Conservation (phyloP, 768 basidiomycete genomes). For the Scleroderma citrinum region DNA sequence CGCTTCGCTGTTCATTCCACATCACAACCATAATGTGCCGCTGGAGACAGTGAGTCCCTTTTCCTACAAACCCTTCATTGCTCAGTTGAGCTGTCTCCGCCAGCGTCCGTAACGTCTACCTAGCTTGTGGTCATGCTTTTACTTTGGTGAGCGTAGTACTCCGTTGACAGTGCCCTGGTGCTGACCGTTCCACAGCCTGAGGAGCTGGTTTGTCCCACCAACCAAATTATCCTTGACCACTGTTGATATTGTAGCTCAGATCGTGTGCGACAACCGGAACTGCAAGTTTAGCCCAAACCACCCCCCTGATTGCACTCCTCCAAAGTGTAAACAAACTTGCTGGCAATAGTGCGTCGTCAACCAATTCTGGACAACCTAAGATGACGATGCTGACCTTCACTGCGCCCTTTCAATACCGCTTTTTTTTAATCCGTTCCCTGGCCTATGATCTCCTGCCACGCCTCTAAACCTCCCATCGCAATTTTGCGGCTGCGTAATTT, state of each 20-base stretch:
- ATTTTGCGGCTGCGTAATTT: neutral
- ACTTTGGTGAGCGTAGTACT: constrained; percentile 32
- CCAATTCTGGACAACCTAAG: neutral
- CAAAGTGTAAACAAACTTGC: constrained; percentile 39
- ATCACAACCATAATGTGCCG: constrained; percentile 39
- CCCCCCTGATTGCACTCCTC: constrained; percentile 36
- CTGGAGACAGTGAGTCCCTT: constrained; percentile 44
- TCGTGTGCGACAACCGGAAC: constrained; percentile 37
- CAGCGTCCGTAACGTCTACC: constrained; percentile 45
- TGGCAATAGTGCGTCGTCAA: constrained; percentile 42
- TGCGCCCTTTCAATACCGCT: neutral
- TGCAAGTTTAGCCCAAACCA: constrained; percentile 56
- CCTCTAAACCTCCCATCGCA: constrained; percentile 1
- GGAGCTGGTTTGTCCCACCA: constrained; percentile 24
- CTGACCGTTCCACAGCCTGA: constrained; percentile 29
- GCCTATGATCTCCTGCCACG: constrained; percentile 1
- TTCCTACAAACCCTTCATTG: neutral
- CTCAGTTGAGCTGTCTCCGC: neutral
- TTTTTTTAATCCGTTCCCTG: neutral
- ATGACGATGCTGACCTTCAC: neutral
- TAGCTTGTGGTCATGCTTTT: constrained; percentile 42
- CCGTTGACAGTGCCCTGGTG: neutral
- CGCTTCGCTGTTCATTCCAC: neutral
- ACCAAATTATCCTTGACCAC: neutral
- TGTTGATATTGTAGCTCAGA: constrained; percentile 27